phyloP scores from a whole-genome alignment of 495 filamentous ascomycete species.

The Aspergillus coremiiformis region DNA sequence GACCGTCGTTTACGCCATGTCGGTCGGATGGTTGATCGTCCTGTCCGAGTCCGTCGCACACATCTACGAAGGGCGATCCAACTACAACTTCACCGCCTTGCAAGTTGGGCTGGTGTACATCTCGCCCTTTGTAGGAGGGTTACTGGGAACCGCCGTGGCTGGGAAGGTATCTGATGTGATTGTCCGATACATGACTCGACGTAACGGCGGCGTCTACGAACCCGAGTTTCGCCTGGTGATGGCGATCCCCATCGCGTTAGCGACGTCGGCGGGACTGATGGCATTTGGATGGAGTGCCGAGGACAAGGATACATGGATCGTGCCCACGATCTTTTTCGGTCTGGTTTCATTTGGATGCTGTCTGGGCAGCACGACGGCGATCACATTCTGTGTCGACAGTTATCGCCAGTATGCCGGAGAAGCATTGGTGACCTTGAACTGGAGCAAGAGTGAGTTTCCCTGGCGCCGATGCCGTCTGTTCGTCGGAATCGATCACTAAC shows the following conservation, averaged over 20 bases:
- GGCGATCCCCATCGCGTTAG: conserved; percentile 71
- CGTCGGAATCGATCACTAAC: conserved; percentile 3
- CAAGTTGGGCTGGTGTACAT: conserved; percentile 84
- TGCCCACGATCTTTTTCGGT: conserved; percentile 89
- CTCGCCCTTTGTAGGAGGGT: conserved; percentile 78
- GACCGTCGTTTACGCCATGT: conserved; percentile 74
- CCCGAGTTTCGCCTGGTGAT: conserved; percentile 93
- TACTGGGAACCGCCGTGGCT: conserved; percentile 85
- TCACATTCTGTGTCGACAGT: conserved; percentile 90
- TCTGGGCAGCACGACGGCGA: conserved; percentile 84
- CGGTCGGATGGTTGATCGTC: conserved; percentile 93
- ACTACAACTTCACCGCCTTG: conserved; percentile 73
- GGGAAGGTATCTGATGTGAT: conserved; percentile 84
- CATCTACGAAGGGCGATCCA: conserved; percentile 58
- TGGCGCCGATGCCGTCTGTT: background rate
- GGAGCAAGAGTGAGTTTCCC: conserved; percentile 65
- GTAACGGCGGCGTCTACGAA: conserved; percentile 92
- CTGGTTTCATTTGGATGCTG: conserved; percentile 90
- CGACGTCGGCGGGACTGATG: conserved; percentile 81
- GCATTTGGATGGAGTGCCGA: conserved; percentile 88
- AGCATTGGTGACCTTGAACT: conserved; percentile 89
- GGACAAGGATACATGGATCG: conserved; percentile 71
- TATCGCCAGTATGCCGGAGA: conserved; percentile 94
- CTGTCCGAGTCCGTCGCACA: conserved; percentile 78
- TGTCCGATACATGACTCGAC: conserved; percentile 65